Percentiles rank a stretch among this genome's conserved stretches.
Conservation (phyloP, 306 rosid genomes). For the Castanea crenata region DNA sequence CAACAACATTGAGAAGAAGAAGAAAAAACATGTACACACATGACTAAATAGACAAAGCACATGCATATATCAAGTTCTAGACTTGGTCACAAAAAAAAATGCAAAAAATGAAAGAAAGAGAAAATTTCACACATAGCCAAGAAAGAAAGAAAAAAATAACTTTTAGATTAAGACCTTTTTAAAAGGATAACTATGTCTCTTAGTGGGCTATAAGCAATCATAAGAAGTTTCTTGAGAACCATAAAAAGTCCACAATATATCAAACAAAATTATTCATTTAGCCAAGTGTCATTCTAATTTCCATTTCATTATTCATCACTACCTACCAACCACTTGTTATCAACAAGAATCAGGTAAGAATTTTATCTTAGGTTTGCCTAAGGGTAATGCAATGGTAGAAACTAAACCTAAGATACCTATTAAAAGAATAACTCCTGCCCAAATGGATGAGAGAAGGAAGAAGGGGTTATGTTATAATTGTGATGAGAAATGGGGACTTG, state of each 20-base stretch:
- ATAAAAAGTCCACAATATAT: neutral
- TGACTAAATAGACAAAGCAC: neutral
- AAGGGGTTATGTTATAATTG: no score
- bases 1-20: neutral
- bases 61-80: neutral
- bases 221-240: neutral
- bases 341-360: no score
- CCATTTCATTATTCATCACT: neutral
- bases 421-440: no score
- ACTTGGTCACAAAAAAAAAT: neutral
- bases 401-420: no score
- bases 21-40: neutral
- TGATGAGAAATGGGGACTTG: no score
- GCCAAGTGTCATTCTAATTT: constrained; percentile 1
- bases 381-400: no score
- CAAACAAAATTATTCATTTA: neutral
- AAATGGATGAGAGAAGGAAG: no score
- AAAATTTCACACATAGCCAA: neutral
- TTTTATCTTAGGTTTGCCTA: no score
- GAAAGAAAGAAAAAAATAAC: neutral
- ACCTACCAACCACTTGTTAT: neutral
- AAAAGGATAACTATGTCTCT: constrained; percentile 34
- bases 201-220: constrained; percentile 19
- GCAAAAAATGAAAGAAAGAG: constrained; percentile 1
- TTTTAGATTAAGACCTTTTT: neutral